Conservation (phyloP, 2,329 filamentous ascomycete genomes). For the Zalaria obscura region DNA sequence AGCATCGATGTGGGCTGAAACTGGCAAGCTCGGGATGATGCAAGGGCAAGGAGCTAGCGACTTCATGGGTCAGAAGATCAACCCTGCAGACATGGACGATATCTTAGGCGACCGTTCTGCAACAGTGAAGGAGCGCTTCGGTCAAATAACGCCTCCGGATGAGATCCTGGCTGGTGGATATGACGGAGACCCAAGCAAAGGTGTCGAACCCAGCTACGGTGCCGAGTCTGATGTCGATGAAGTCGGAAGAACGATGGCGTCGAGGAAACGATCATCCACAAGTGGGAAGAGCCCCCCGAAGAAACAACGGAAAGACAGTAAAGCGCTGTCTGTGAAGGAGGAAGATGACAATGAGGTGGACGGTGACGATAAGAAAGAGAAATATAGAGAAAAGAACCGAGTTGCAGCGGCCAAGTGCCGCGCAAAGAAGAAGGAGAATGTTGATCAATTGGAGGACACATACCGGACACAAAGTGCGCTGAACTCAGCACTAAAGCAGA, state of each 20-base stretch:
- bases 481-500: slow-evolving; percentile 17
- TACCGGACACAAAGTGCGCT: slow-evolving; percentile 22
- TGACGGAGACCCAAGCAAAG: no score
- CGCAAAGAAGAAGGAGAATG: slow-evolving; percentile 51
- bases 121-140: slow-evolving; percentile 11
- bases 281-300: background rate
- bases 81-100: no score
- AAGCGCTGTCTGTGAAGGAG: slow-evolving; percentile 1
- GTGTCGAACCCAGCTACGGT: background rate
- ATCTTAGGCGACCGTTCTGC: background rate
- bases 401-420: slow-evolving; percentile 62
- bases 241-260: background rate
- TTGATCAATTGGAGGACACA: slow-evolving; percentile 33
- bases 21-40: background rate
- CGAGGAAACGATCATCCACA: background rate
- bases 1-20: background rate
- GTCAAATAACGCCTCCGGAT: slow-evolving; percentile 24
- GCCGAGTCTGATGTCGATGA: background rate
- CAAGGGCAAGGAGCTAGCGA: background rate
- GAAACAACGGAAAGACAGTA: slow-evolving; percentile 5
- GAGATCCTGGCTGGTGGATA: slow-evolving; percentile 7
- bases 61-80: background rate
- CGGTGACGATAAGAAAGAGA: slow-evolving; percentile 34
- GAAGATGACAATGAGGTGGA: slow-evolving; percentile 4
- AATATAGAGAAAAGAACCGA: slow-evolving; percentile 56